Evolutionary conservation across 208 protist genomes (phyloP).

Genomic region (Naegleria gruberi): DNA sequence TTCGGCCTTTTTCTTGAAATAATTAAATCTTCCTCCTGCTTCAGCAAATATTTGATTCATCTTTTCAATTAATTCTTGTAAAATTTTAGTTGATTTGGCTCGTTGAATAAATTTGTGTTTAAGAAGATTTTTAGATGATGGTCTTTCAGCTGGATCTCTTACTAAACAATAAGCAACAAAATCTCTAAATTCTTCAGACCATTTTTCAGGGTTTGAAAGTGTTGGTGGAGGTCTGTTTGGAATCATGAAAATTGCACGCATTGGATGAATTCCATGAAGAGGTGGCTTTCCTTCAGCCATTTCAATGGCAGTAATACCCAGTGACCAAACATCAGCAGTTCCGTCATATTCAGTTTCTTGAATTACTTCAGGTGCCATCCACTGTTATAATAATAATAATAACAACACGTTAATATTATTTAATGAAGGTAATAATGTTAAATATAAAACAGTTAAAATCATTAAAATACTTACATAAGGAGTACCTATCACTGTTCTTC

Average conservation of each 20-base stretch:
- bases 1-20: neutral
- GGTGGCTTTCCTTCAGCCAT: constrained; percentile 86
- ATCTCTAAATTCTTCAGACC: constrained; percentile 51
- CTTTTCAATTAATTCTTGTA: constrained; percentile 13
- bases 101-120: constrained; percentile 40
- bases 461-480: neutral
- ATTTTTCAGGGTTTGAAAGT: constrained; percentile 37
- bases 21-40: neutral
- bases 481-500: constrained; percentile 40
- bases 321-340: constrained; percentile 85
- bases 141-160: constrained; percentile 45
- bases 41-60: neutral
- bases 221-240: constrained; percentile 32
- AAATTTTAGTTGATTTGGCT: neutral
- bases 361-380: constrained; percentile 76
- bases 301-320: constrained; percentile 89
- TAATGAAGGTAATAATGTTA: neutral
- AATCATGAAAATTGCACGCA: constrained; percentile 56
- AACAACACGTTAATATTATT: neutral
- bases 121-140: constrained; percentile 53
- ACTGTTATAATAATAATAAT: constrained; percentile 54
- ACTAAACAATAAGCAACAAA: constrained; percentile 62
- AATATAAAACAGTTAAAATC: neutral
- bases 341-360: constrained; percentile 75
- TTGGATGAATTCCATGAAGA: constrained; percentile 70